These are phyloP conservation scores for Paspalum notatum DNA, from an alignment of 176 grass and related monocot genomes.

Conservation along the genomic window DNA sequence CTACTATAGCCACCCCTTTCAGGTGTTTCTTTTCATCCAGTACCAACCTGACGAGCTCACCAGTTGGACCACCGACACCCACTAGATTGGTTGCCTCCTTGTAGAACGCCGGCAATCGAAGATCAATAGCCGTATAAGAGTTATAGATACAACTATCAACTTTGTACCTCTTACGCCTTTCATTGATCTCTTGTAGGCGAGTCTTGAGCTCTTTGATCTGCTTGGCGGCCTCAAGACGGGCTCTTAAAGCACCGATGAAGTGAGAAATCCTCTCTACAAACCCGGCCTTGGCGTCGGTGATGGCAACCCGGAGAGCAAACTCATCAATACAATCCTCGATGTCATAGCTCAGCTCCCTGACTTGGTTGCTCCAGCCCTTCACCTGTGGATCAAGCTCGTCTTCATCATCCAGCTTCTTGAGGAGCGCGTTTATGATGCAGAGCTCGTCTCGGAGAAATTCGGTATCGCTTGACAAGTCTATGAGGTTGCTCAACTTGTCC, in stretches of 20 bases:
- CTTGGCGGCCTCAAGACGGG: neutral
- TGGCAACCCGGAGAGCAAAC: neutral
- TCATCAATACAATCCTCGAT: constrained; percentile 25
- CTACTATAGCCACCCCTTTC: constrained; percentile 20
- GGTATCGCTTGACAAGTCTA: neutral
- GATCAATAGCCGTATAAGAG: neutral
- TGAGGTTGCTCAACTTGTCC: neutral
- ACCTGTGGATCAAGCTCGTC: neutral
- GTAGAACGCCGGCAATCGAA: constrained; percentile 7
- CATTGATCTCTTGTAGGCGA: neutral
- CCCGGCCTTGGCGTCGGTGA: neutral
- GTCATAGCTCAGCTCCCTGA: constrained; percentile 14
- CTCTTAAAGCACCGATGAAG: neutral
- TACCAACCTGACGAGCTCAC: constrained; percentile 8
- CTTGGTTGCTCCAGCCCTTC: constrained; percentile 23
- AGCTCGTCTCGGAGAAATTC: constrained; percentile 19
- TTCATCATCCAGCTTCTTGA: neutral
- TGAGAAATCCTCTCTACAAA: neutral
- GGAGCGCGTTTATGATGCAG: neutral
- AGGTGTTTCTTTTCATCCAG: constrained; percentile 1
- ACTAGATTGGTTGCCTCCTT: constrained; percentile 16
- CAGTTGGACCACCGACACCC: neutral
- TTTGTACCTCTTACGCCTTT: constrained; percentile 16
- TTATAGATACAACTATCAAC: neutral
- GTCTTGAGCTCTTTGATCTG: constrained; percentile 19